Evolutionary conservation across 1,284 basidiomycete species (phyloP), one percentile per base, ranked within the genome.

Genomic region (Moesziomyces sp.): DNA sequence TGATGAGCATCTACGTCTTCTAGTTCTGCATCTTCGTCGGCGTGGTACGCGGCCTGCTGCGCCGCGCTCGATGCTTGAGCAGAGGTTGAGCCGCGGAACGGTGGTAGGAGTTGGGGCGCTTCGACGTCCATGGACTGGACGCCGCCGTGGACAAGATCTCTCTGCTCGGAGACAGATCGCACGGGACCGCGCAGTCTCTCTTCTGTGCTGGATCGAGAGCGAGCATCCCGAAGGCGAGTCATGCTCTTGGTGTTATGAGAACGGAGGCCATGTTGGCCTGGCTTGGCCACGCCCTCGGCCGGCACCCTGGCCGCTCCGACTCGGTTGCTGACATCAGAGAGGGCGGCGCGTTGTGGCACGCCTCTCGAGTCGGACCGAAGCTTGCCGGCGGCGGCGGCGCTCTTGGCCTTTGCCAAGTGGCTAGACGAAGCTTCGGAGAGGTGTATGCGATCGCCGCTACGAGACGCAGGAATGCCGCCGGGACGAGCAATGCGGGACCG

Each of bases 281-380:
- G 46, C 46, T 63, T 70, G 53, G 40, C 44, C 7, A 53, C 42
- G 46, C 67, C 67, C 46, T 70, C 61, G 16, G 47, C 55, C 18
- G 42, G 43, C 16, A 18, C 47, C 34, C 63, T 46, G 4, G 38
- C 52, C 5, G 19, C 48, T 43, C 55, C 63, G 24, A 58, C 56
- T 40, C 72, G 62, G 38, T 74, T 74, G 59, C 64, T 74, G 55
- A 74, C 67, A 58, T 74, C 72, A 1, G 67, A 61, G 19, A 74
- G 67, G 23, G 72, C 72, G 18, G 58, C 58, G 10, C 72, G 62
- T 49, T 58, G 66, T 14, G 59, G 59, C 56, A 69, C 58, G 52
- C 52, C 30, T 50, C 45, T 69, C 14, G 66, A 34, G n/a, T 65
- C 50, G 18, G 52, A 52, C 18, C 62, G 52, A 14, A 56, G 57